Base-by-base conservation (phyloP, 768 basidiomycete species). In the Trichaptum fuscoviolaceum region DNA sequence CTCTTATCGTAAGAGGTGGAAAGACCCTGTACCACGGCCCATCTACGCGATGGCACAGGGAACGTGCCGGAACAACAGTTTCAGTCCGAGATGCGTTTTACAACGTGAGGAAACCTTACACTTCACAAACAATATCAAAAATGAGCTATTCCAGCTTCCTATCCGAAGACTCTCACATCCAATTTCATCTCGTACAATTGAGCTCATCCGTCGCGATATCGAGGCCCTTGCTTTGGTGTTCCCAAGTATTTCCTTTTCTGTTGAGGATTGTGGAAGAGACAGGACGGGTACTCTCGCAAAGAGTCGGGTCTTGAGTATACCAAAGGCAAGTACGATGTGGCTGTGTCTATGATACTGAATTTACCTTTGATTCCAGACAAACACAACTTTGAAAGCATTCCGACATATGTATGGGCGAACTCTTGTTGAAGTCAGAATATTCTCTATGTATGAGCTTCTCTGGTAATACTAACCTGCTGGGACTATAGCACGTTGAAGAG, bases 71-170 rank as follows among this genome's bases (percentile, higher is more conserved):
- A 2, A 97, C 96, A 7, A 87, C 85, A 12, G 89, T 96, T 57
- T 88, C 85, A 70, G 81, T 97, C 58, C 87, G 92, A 24, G 96
- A 98, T 75, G 88, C 92, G 2, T 99, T 97, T 74, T 92, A 90
- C 73, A 95, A 92, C 72, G 94, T 94, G 68, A 58, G 86, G 79
- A 20, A 34, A 57, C 24, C 23, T 65, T 23, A 60, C 34, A 25
- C 63, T 66, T 52, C 58, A 20, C 61, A 67, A 30, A 70, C 60
- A 30, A 27, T 64, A 62, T 9, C 25, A 18, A 25, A 36, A 57
- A 12, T 36, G 27, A 36, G 24, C 34, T 23, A 2, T 57, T 61
- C 26, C 70, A 95, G 93, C 84, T 95, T 58, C 93, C 93, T 35
- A 85, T 95, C 68, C 88, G 93, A 66, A 85, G 93, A 57, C 81